These are phyloP conservation scores for Protoeuglena noctilucae DNA, from an alignment of 139 green algal genomes.

Conservation along the genomic window DNA sequence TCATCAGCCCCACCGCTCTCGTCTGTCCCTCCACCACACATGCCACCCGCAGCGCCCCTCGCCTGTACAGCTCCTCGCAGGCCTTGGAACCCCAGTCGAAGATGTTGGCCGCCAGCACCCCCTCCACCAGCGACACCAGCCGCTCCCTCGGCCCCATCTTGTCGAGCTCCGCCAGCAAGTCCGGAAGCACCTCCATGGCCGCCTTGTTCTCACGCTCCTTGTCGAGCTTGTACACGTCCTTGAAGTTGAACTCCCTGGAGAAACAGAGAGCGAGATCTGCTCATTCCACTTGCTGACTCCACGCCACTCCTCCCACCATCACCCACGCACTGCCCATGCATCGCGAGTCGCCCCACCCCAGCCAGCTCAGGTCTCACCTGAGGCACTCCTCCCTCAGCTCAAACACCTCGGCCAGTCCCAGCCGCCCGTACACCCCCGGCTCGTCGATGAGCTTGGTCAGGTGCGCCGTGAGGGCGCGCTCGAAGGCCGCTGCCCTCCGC, in stretches of 20 bases:
- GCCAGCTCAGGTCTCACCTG: too few relatives aligned
- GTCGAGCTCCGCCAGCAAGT: constrained; percentile 86
- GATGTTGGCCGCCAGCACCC: constrained; percentile 88
- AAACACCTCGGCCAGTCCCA: constrained; percentile 81
- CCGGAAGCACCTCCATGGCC: constrained; percentile 73
- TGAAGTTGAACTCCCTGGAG: constrained; percentile 92
- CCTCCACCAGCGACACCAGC: constrained; percentile 67
- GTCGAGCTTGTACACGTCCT: constrained; percentile 77
- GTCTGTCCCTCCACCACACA: too few relatives aligned
- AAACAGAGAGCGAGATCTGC: too few relatives aligned
- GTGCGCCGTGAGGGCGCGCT: constrained; percentile 53
- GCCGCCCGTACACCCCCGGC: constrained; percentile 63
- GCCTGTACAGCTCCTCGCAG: constrained; percentile 78
- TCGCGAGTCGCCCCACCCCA: too few relatives aligned
- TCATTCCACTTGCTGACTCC: too few relatives aligned
- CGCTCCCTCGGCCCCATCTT: constrained; percentile 26
- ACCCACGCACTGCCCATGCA: too few relatives aligned
- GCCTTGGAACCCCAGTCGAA: constrained; percentile 91
- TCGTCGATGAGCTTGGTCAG: constrained; percentile 49
- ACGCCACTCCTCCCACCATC: too few relatives aligned
- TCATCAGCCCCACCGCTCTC: too few relatives aligned
- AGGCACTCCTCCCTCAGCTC: constrained; percentile 95
- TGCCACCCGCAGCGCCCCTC: too few relatives aligned
- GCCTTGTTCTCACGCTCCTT: constrained; percentile 76
- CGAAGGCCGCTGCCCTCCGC: constrained; percentile 62